These are phyloP conservation scores for Cryptococcus hybrid DNA, from an alignment of 1,284 basidiomycete species.

Conservation along the genomic window DNA sequence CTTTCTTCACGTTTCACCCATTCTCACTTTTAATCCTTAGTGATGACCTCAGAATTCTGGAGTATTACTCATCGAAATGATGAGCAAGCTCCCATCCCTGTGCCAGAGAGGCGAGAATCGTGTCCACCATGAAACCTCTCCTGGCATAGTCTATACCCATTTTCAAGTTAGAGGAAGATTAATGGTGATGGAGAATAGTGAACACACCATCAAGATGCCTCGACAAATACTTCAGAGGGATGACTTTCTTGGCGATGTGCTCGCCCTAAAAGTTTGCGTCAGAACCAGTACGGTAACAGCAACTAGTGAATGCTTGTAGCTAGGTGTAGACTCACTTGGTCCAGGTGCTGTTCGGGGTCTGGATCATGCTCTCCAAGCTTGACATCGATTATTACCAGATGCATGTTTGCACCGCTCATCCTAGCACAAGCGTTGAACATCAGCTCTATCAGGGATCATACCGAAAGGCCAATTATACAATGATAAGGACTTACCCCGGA, in stretches of 20 bases:
- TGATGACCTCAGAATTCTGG: too few relatives aligned
- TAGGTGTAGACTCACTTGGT: slow-evolving; percentile 22
- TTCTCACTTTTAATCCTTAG: too few relatives aligned
- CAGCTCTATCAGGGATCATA: not conserved
- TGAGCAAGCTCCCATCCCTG: slow-evolving; percentile 63
- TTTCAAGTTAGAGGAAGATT: not conserved
- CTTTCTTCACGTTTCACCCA: too few relatives aligned
- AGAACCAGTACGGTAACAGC: not conserved
- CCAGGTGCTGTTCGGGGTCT: slow-evolving; percentile 46
- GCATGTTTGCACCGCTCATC: slow-evolving; percentile 54
- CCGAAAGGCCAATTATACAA: not conserved
- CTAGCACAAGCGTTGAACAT: slow-evolving; percentile 15
- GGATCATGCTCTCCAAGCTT: slow-evolving; percentile 47
- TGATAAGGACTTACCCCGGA: slow-evolving; percentile 58
- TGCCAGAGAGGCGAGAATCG: slow-evolving; percentile 69
- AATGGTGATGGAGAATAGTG: not conserved
- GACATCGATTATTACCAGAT: slow-evolving; percentile 52
- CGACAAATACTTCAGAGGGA: slow-evolving; percentile 65
- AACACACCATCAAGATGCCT: slow-evolving; percentile 63
- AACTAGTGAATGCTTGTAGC: not conserved
- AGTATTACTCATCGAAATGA: slow-evolving; percentile 2
- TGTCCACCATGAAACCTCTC: slow-evolving; percentile 75
- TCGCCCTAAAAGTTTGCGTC: slow-evolving; percentile 58
- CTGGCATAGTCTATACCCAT: slow-evolving; percentile 60
- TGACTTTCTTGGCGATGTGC: slow-evolving; percentile 70